Evolutionary conservation across 768 basidiomycete species (phyloP), one percentile per base, ranked within the genome.

Genomic region (Pleurotus sapidus): DNA sequence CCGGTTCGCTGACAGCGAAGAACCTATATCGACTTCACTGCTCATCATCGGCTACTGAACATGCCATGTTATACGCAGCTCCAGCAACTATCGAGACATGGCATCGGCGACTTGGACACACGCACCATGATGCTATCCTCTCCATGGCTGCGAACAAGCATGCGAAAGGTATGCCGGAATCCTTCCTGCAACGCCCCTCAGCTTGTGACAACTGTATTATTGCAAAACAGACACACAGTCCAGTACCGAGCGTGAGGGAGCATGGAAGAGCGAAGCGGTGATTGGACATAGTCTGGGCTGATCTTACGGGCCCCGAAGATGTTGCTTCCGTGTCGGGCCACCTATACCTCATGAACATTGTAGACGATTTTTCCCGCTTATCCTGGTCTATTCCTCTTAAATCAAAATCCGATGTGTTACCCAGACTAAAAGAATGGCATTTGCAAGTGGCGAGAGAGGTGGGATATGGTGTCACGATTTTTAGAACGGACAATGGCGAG

Each of bases 341-440:
- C 40, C 1, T 46, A 7, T 74, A 72, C 48, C 55, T 63, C 1
- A 67, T 74, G 65, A 65, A 74, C 56, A 65, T 76, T 17, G 63
- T 76, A 7, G 72, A 75, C 57, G 69, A 75, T 51, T 65, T 18
- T 43, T 63, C 71, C 0, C 65, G 63, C 5, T 65, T 60, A n/a
- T 37, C 57, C 0, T 77, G 74, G 74, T 49, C 59, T 9, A 68
- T 76, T 3, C 75, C 72, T 0, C 50, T 78, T 0, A 62, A 63
- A 25, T 39, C 56, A 0, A 77, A 75, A 46, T 49, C 54, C 8
- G 55, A 66, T 11, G 67, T 70, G 0, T 64, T 65, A n/a, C 17
- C 37, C 0, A 24, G 58, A 3, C 61, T 78, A 0, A 61, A 59
- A 0, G 62, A 58, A 0, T 78, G 77, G 76, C 14, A 43, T 12